Conservation (phyloP, 768 basidiomycete species). For the Suillus alpinus region DNA sequence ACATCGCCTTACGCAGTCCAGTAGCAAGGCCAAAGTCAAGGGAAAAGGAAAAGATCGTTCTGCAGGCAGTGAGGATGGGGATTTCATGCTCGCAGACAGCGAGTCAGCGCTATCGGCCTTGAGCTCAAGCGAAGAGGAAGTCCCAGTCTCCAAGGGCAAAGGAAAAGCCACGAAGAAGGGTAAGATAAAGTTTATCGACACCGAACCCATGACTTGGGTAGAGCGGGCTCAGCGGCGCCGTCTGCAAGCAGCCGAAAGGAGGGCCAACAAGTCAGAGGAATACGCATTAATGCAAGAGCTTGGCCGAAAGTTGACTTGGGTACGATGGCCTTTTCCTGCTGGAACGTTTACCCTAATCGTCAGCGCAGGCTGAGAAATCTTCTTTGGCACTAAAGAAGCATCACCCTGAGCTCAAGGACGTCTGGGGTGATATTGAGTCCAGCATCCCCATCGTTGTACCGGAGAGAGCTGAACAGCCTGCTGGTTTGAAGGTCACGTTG, state of each 20-base stretch:
- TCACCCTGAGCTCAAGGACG: constrained; percentile 78
- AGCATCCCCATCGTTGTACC: constrained; percentile 61
- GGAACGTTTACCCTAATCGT: constrained; percentile 8
- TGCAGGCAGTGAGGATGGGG: constrained; percentile 14
- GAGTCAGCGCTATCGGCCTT: constrained; percentile 10
- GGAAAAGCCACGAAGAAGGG: constrained; percentile 29
- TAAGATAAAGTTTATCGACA: constrained; percentile 11
- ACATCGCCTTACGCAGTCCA: constrained; percentile 36
- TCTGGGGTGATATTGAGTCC: constrained; percentile 85
- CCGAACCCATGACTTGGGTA: constrained; percentile 9
- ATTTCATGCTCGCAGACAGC: constrained; percentile 5
- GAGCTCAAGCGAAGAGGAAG: constrained; percentile 16
- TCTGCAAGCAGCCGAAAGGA: constrained; percentile 19
- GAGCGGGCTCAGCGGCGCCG: constrained; percentile 12
- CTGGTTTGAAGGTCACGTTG: constrained; percentile 77
- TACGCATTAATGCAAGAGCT: constrained; percentile 49
- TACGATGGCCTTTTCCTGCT: constrained; percentile 33
- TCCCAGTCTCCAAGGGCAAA: constrained; percentile 28
- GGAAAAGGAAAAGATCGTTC: constrained; percentile 18
- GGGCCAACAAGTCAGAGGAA: constrained; percentile 46
- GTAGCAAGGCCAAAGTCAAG: constrained; percentile 19
- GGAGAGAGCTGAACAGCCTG: constrained; percentile 73
- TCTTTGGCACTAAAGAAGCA: constrained; percentile 59
- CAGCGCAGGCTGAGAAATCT: constrained; percentile 64
- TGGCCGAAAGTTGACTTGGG: constrained; percentile 73